Conservation (phyloP, 352 stramenopile genomes). For the Phytopythium montanum region DNA sequence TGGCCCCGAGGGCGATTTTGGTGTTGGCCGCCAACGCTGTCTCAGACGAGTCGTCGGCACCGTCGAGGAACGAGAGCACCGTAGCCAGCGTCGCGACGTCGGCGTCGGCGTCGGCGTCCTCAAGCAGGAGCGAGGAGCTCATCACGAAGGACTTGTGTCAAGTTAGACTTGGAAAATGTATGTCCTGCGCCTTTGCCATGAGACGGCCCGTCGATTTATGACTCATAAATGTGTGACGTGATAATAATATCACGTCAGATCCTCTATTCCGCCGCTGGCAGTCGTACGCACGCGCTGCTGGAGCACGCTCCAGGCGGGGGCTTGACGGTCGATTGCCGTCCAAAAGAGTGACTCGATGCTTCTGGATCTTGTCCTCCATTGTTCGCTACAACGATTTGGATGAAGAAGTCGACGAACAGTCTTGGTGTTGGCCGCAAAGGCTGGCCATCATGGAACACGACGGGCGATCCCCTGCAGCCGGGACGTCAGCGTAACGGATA, state of each 20-base stretch:
- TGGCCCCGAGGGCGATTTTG: too few relatives aligned
- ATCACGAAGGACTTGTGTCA: neutral
- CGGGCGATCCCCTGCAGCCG: slow-evolving; percentile 1
- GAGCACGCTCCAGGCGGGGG: neutral
- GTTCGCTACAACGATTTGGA: neutral
- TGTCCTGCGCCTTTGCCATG: too few relatives aligned
- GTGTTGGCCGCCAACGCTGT: too few relatives aligned
- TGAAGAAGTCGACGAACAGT: neutral
- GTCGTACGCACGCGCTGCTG: too few relatives aligned
- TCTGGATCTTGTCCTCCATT: neutral
- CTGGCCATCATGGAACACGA: slow-evolving; percentile 6
- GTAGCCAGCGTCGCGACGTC: neutral
- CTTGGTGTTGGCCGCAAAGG: neutral
- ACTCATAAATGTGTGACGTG: too few relatives aligned
- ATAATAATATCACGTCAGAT: too few relatives aligned
- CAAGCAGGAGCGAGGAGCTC: neutral
- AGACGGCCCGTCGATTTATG: too few relatives aligned
- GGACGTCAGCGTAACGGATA: neutral
- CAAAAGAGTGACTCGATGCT: neutral
- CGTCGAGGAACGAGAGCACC: neutral
- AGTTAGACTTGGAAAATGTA: too few relatives aligned
- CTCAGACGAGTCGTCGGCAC: neutral
- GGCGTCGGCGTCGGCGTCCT: too few relatives aligned
- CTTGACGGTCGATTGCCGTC: neutral
- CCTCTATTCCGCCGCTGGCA: too few relatives aligned